Evolutionary conservation across 441 rosid species (phyloP).

Genomic region (Erodium texanum): DNA sequence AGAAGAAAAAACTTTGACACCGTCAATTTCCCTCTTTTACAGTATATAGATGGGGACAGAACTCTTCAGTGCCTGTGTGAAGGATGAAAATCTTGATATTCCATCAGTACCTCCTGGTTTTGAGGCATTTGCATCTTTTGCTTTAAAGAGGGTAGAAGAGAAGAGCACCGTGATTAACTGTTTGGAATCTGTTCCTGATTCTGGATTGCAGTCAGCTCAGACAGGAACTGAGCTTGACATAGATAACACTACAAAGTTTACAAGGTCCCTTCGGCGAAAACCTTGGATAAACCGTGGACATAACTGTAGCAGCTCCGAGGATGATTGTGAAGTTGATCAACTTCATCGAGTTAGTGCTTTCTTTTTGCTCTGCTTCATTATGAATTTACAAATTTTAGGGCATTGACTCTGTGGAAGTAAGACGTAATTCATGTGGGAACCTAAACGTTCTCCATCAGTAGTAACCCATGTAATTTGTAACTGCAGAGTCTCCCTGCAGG

Average conservation of each 20-base stretch:
- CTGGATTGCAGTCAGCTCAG: constrained; percentile 38
- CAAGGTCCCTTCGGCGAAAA: constrained; percentile 49
- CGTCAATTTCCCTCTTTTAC: background rate
- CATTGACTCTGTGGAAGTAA: constrained; percentile 4
- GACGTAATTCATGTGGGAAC: background rate
- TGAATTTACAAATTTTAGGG: constrained; percentile 1
- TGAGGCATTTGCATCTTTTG: constrained; percentile 72
- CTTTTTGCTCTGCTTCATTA: constrained; percentile 5
- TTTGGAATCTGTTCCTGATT: constrained; percentile 33
- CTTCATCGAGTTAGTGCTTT: constrained; percentile 41
- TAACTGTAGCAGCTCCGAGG: constrained; percentile 35
- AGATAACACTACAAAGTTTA: constrained; percentile 30
- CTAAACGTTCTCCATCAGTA: constrained; percentile 11
- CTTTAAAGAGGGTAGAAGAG: constrained; percentile 40
- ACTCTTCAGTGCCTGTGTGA: constrained; percentile 65
- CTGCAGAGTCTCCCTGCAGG: constrained; percentile 42
- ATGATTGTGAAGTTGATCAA: constrained; percentile 40
- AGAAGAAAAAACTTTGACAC: background rate
- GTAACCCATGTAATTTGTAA: constrained; percentile 16
- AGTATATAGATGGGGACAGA: constrained; percentile 77
- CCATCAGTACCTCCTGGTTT: constrained; percentile 95
- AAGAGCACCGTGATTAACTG: constrained; percentile 24
- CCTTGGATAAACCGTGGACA: constrained; percentile 61
- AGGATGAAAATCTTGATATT: constrained; percentile 81
- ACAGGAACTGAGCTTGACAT: constrained; percentile 35